Evolutionary conservation across 2,329 filamentous ascomycete genomes (phyloP).

Genomic region (Shiraia sp.): DNA sequence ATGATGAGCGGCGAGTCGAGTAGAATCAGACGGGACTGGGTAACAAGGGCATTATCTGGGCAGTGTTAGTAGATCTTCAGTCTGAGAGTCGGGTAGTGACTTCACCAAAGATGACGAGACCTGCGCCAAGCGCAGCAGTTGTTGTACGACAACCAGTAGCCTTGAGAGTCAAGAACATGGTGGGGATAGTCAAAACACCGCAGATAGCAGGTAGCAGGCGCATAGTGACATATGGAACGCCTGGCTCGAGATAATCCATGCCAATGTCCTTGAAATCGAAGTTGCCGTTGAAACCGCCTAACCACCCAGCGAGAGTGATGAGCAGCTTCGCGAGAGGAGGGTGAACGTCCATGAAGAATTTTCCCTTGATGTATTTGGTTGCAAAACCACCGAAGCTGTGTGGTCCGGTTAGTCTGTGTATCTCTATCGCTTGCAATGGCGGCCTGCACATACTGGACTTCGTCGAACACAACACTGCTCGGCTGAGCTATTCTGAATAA

Average conservation of each 20-base stretch:
- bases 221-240: conserved; percentile 97
- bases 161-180: conserved; percentile 94
- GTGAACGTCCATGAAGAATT: conserved; percentile 99
- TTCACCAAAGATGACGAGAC: conserved; percentile 86
- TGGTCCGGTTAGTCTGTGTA: too few relatives aligned
- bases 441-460: conserved; percentile 81
- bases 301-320: conserved; percentile 90
- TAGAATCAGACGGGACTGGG: conserved; percentile 92
- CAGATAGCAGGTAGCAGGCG: conserved; percentile 87
- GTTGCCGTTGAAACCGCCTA: conserved; percentile 90
- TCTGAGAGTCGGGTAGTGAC: background rate
- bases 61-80: conserved; percentile 18
- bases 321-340: conserved; percentile 95
- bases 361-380: conserved; percentile 98
- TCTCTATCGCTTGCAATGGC: conserved; percentile 8
- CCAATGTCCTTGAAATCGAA: conserved; percentile 99
- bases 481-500: conserved; percentile 97
- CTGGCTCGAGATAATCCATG: conserved; percentile 94
- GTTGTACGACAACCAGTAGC: conserved; percentile 84
- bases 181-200: conserved; percentile 84
- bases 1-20: conserved; percentile 94
- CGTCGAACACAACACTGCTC: conserved; percentile 95
- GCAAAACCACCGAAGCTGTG: conserved; percentile 94
- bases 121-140: conserved; percentile 80
- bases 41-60: conserved; percentile 89